Base-by-base conservation (phyloP, 148 eudicot species). In the Cornus suecica region DNA sequence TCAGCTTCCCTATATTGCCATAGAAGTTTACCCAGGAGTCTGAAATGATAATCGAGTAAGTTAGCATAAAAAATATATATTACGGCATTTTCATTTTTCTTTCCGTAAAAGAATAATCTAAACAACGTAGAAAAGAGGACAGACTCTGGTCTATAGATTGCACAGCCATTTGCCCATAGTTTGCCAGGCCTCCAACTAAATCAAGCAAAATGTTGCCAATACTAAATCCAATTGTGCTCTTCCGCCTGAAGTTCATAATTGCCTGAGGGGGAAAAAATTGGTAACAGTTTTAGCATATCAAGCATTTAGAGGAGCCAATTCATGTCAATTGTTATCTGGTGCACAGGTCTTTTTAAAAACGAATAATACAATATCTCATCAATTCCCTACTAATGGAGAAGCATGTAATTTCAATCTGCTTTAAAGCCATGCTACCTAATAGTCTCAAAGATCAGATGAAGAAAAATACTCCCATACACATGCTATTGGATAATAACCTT, bases 1-100 rank as follows among this genome's bases (percentile, higher is more conserved):
- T 68, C 45, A 96, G 91, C 82, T 93, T 93, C 61, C 98, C 98
- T 2, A 93, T 77, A 82, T 93, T 93, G 45, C 98, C 98, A 71
- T 91, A 89, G 74, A 93, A 93, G 85, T 93, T 93, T 70, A 90
- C 89, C 95, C 97, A 93, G 3, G 95, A 90, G 80, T 86, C 97
- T 91, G 79, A 64, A 65, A 61, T 66, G 77, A 48, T 5, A 63
- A 74, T 32, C 0, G 9, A 68, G 30, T 23, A 25, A 31, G 34
- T 66, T 14, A 58, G 69, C 52, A 56, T n/a, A 28, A 74, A 6
- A 11, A 6, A 11, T 54, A n/a, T 8, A 20, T 45, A 8, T 25
- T 66, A 32, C 8, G 14, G 67, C 29, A 78, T 32, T 42, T 15
- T n/a, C 65, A 72, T 28, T 72, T 34, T n/a, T 71, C 18, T 45